Evolutionary conservation across 345 rosid genomes (phyloP).

Genomic region (Turritis glabra): DNA sequence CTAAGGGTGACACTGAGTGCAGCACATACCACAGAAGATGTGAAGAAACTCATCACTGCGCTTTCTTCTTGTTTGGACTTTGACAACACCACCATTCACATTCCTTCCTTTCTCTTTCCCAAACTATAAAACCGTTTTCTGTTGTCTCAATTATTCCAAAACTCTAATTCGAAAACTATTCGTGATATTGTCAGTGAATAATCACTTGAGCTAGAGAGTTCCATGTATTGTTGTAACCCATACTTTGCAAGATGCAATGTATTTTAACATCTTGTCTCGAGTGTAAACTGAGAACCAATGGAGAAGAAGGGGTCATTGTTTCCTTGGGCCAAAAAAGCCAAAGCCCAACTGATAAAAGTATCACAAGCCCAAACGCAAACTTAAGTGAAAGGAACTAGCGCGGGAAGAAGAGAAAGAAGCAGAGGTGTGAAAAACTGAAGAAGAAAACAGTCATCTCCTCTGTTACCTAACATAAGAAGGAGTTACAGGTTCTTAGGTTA

Average conservation of each 20-base stretch:
- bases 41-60: constrained; percentile 68
- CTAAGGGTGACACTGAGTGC: constrained; percentile 78
- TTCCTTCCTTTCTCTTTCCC: constrained; percentile 41
- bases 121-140: constrained; percentile 34
- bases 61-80: constrained; percentile 58
- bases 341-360: background rate
- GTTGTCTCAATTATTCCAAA: background rate
- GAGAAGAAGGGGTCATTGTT: background rate
- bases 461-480: background rate
- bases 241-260: background rate
- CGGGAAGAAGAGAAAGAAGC: too few species aligned
- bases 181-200: background rate
- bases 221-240: background rate
- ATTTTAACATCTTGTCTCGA: background rate
- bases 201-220: background rate
- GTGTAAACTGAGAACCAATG: too few species aligned
- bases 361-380: background rate
- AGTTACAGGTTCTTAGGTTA: background rate
- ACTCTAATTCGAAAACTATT: background rate
- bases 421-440: too few species aligned
- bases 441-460: too few species aligned
- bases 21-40: constrained; percentile 69
- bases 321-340: background rate
- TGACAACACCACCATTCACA: constrained; percentile 37
- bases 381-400: too few species aligned